Evolutionary conservation across 2,329 filamentous ascomycete genomes (phyloP), one percentile per base, ranked within the genome.

Genomic region (Lasiodiplodia sp.): DNA sequence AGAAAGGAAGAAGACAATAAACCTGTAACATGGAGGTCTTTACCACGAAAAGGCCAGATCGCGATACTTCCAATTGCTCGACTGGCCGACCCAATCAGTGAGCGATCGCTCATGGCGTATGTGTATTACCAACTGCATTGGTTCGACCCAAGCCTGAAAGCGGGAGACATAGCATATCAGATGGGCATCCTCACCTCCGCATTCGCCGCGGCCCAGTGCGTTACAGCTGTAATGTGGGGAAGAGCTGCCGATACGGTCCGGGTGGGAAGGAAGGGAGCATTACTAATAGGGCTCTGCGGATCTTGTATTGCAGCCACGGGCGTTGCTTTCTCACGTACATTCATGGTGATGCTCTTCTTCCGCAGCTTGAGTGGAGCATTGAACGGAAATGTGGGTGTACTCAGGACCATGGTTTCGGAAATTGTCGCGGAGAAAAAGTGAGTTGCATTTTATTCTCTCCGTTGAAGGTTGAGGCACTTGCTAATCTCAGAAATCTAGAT

Each of bases 91-190:
- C 93, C 93, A 3, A 82, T 97, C 38, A 91, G 92, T 0, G 92
- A 95, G 75, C 94, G 92, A 0, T 78, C 77, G 0, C 72, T 79
- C 2, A 77, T 76, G 11, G 55, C 91, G 2, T 96, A 96, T 79
- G 89, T 96, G 83, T 96, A 93, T 80, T 96, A 95, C 78, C 92
- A 95, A 78, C 86, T 97, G n/a, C 89, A 88, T 72, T 95, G 90
- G 70, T 95, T 97, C 73, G 85, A 92, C 28, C 84, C 84, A 4
- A 83, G 79, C 25, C 77, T 85, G 21, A 80, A 86, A 2, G 86
- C 89, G 65, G 85, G 85, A 2, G 88, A 86, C 2, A 93, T 96
- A 71, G 88, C 93, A 0, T 85, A 86, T 34, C 93, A 96, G 77
- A 91, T 92, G 0, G 93, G 93, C 51, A 81, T 96, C 2, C 83